A percentile compares a stretch with the other conserved stretches of the same genome.
Evolutionary conservation across 2,329 filamentous ascomycete genomes (phyloP).

Genomic region (Diaporthe nobilis): DNA sequence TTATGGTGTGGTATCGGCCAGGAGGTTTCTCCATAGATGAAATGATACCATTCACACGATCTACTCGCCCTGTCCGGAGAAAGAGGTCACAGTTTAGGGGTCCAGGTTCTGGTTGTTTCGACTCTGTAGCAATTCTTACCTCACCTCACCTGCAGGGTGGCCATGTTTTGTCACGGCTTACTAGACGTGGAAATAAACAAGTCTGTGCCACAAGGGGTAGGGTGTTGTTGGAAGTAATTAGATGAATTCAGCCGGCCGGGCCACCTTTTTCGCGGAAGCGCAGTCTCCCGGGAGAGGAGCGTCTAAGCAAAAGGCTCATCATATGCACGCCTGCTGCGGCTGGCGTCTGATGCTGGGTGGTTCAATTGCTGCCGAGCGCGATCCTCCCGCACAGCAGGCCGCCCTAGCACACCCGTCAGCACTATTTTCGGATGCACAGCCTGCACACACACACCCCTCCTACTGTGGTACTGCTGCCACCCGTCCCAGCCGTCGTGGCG

Average conservation of each 20-base stretch:
- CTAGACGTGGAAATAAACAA: not conserved
- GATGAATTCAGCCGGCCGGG: not conserved
- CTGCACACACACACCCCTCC: not conserved
- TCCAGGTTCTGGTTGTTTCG: not conserved
- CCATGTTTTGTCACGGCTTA: not conserved
- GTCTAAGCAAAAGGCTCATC: not conserved
- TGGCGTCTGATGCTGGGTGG: not conserved
- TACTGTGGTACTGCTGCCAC: not conserved
- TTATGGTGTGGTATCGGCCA: conserved; percentile 26
- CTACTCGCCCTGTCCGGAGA: not conserved
- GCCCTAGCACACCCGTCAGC: not conserved
- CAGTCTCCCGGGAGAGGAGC: not conserved
- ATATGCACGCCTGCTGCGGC: not conserved
- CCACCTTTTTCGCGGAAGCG: conserved; percentile 9
- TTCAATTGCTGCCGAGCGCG: conserved; percentile 5
- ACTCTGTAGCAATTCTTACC: not conserved
- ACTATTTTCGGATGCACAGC: conserved; percentile 33
- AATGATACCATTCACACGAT: conserved; percentile 30
- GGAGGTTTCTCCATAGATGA: conserved; percentile 23
- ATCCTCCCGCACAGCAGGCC: conserved; percentile 19
- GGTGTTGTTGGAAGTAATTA: not conserved
- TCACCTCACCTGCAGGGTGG: not conserved
- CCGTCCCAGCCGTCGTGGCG: conserved; percentile 17
- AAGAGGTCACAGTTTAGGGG: no score
- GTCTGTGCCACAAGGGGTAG: not conserved